Percentiles rank a stretch among this genome's conserved stretches.
phyloP scores from a whole-genome alignment of 768 basidiomycete species.

The Cytidiella melzeri region DNA sequence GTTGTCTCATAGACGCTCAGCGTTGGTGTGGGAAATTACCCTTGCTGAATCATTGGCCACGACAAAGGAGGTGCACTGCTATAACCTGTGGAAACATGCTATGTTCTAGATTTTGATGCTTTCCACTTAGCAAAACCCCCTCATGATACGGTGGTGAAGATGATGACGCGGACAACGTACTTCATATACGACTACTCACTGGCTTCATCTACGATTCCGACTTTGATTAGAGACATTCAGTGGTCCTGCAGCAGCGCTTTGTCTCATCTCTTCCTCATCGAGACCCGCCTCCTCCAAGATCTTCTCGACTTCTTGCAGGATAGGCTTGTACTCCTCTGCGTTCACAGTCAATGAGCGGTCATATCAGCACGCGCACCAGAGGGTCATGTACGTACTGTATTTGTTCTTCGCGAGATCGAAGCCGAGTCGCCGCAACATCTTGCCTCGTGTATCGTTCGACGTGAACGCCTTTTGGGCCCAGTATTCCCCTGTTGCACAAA shows the following conservation, averaged over 20 bases:
- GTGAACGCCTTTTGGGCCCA: constrained; percentile 73
- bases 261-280: constrained; percentile 76
- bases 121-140: no score
- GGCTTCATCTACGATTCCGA: constrained; percentile 38
- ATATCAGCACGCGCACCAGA: no score
- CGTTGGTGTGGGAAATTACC: no score
- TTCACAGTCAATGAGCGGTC: not conserved
- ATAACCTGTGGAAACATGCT: no score
- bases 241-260: constrained; percentile 41
- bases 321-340: constrained; percentile 73
- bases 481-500: constrained; percentile 51
- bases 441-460: constrained; percentile 62
- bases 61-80: no score
- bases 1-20: no score
- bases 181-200: no score
- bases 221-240: constrained; percentile 36
- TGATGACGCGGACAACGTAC: no score
- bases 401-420: constrained; percentile 70
- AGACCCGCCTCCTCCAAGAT: constrained; percentile 80
- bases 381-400: constrained; percentile 50
- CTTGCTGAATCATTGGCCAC: no score
- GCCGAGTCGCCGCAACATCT: constrained; percentile 70
- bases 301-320: constrained; percentile 75
- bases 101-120: no score
- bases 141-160: no score